These are phyloP conservation scores for Rachicladosporium sp. DNA, from an alignment of 2,329 filamentous ascomycete species.

Conservation along the genomic window DNA sequence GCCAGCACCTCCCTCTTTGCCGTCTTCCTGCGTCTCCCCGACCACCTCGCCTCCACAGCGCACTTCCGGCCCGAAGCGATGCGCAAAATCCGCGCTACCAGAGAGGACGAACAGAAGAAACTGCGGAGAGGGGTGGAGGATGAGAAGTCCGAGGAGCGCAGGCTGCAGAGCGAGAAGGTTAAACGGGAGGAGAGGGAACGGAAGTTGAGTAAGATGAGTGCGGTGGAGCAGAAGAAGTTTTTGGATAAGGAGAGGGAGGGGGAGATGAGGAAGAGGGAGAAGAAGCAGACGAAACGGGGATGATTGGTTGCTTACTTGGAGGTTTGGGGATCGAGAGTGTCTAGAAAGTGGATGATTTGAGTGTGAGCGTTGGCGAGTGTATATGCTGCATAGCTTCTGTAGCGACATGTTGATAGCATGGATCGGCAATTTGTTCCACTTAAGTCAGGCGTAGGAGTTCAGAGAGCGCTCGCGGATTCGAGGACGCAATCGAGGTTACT, in stretches of 20 bases:
- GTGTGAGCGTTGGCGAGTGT: too few relatives aligned
- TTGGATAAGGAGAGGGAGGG: constrained; percentile 79
- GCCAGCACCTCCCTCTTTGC: constrained; percentile 63
- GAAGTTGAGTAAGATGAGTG: constrained; percentile 60
- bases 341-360: too few relatives aligned
- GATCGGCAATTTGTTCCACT: too few relatives aligned
- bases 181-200: constrained; percentile 65
- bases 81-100: constrained; percentile 67
- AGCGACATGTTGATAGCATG: too few relatives aligned
- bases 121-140: constrained; percentile 70
- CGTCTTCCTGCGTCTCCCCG: constrained; percentile 68
- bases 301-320: constrained; percentile 13
- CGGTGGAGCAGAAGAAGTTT: constrained; percentile 40
- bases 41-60: constrained; percentile 60
- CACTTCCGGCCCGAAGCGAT: constrained; percentile 83
- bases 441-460: too few relatives aligned
- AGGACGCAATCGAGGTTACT: too few relatives aligned
- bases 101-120: constrained; percentile 68
- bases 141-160: constrained; percentile 51
- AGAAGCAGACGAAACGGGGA: constrained; percentile 47
- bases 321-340: too few relatives aligned
- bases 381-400: too few relatives aligned
- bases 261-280: constrained; percentile 47
- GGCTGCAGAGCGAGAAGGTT: constrained; percentile 44
- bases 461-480: too few relatives aligned